Base-by-base conservation (phyloP, 2,329 filamentous ascomycete genomes). In the Colletotrichum melonis region DNA sequence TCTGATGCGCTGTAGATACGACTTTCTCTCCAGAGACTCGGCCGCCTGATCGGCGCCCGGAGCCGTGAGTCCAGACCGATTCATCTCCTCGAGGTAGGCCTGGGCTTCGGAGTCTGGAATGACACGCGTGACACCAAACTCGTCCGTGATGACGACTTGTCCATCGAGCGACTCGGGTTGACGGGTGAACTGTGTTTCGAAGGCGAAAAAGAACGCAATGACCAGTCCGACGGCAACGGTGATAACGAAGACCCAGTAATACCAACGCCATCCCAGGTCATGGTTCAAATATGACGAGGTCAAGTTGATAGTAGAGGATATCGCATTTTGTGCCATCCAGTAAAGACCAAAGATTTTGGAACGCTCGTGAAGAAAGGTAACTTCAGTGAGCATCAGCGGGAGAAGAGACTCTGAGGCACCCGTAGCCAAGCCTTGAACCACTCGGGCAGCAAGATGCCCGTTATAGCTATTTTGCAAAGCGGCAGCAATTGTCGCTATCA, bases 111-210 rank as follows among this genome's bases (percentile, higher is more conserved):
- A 71, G 12, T 79, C 81, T 0, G 76, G 69, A 3, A 84, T 76
- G 57, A 83, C 74, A 2, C 76, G 78, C 0, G 83, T 84, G 11
- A 83, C 81, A 64, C 77, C 77, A 58, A 82, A 84, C 46, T 83
- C 80, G 66, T 84, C 84, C 0, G 83, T 84, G 32, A 82, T 68
- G 1, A 84, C 76, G 11, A 83, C 74, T 6, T 80, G 79, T 0
- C 81, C 82, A 38, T 83, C 78, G 12, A 82, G 30, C 2, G 78
- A 76, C n/a, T 80, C 77, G 0, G 81, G 77, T 0, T 79, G 79
- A 1, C 83, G 80, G n/a, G 79, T 73, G 72, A 81, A 85, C 24
- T 78, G 77, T 0, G 84, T 80, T 80, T 88, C 80, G 71, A 87
- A 80, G 67, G 82, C 76, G 67, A 81, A 67, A 74, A 85, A 79